Evolutionary conservation across 2,329 filamentous ascomycete genomes (phyloP).

Genomic region (Epichloe coenophiala): DNA sequence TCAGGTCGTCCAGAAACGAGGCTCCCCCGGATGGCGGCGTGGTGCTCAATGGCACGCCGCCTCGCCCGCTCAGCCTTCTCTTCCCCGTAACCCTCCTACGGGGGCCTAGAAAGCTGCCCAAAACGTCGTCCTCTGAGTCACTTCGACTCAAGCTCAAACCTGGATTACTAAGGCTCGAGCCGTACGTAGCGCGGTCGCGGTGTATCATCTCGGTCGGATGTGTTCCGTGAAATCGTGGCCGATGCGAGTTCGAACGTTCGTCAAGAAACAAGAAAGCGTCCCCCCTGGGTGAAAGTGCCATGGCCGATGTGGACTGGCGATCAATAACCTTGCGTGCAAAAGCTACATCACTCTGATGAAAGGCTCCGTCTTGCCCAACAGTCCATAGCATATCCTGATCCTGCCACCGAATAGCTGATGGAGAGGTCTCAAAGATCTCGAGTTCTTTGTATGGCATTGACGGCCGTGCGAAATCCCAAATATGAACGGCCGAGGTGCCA

Average conservation of each 20-base stretch:
- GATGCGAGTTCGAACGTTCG: slow-evolving; percentile 33
- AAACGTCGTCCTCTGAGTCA: slow-evolving; percentile 52
- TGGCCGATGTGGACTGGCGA: slow-evolving; percentile 44
- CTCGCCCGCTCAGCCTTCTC: slow-evolving; percentile 30
- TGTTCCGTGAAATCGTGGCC: slow-evolving; percentile 27
- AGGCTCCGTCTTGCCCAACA: slow-evolving; percentile 46
- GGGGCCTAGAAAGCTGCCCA: slow-evolving; percentile 44
- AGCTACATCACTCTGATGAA: slow-evolving; percentile 51
- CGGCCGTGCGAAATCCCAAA: slow-evolving; percentile 56
- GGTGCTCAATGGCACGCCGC: slow-evolving; percentile 33
- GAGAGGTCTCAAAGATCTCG: slow-evolving; percentile 44
- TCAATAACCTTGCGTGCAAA: slow-evolving; percentile 51
- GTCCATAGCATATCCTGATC: slow-evolving; percentile 55
- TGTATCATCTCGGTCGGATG: slow-evolving; percentile 21
- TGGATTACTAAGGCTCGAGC: slow-evolving; percentile 34
- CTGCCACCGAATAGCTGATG: slow-evolving; percentile 47
- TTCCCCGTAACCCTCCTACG: slow-evolving; percentile 25
- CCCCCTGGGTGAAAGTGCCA: slow-evolving; percentile 43
- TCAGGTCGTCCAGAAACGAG: slow-evolving; percentile 16
- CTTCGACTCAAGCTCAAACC: slow-evolving; percentile 44
- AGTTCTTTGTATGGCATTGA: slow-evolving; percentile 55
- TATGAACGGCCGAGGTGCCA: slow-evolving; percentile 45
- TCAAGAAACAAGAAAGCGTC: slow-evolving; percentile 50
- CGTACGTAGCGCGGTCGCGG: slow-evolving; percentile 28
- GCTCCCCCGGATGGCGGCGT: slow-evolving; percentile 35